phyloP scores from a whole-genome alignment of 169 alveolate genomes.

The Eimeria necatrix region DNA sequence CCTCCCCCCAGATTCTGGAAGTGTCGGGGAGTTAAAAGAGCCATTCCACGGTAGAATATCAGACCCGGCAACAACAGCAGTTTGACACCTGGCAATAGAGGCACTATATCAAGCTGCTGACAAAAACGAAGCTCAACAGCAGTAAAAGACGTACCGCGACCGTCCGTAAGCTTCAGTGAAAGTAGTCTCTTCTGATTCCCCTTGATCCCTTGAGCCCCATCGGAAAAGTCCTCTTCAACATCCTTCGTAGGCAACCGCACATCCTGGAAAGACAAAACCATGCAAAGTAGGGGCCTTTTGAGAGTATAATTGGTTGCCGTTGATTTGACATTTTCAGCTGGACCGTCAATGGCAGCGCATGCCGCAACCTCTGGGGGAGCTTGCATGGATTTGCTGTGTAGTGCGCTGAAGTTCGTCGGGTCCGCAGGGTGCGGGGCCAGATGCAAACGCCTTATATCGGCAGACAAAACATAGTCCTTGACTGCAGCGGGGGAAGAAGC shows the following conservation, averaged over 20 bases:
- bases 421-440: conserved; percentile 76
- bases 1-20: conserved; percentile 67
- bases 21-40: conserved; percentile 60
- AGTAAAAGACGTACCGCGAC: conserved; percentile 76
- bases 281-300: conserved; percentile 62
- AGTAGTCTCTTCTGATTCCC: conserved; percentile 73
- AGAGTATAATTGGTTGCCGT: neutral
- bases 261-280: conserved; percentile 79
- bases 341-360: conserved; percentile 22
- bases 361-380: conserved; percentile 77
- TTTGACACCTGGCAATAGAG: conserved; percentile 77
- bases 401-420: conserved; percentile 29
- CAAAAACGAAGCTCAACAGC: conserved; percentile 75
- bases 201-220: conserved; percentile 59
- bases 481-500: neutral
- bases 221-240: conserved; percentile 72
- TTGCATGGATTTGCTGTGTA: conserved; percentile 62
- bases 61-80: conserved; percentile 66
- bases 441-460: conserved; percentile 73
- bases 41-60: conserved; percentile 33
- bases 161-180: conserved; percentile 74
- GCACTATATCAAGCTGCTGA: conserved; percentile 72
- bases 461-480: conserved; percentile 67
- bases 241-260: conserved; percentile 77
- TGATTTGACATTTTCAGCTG: neutral